These are phyloP conservation scores for Euphorbia celastroides DNA, from an alignment of 441 rosid genomes.

Conservation along the genomic window DNA sequence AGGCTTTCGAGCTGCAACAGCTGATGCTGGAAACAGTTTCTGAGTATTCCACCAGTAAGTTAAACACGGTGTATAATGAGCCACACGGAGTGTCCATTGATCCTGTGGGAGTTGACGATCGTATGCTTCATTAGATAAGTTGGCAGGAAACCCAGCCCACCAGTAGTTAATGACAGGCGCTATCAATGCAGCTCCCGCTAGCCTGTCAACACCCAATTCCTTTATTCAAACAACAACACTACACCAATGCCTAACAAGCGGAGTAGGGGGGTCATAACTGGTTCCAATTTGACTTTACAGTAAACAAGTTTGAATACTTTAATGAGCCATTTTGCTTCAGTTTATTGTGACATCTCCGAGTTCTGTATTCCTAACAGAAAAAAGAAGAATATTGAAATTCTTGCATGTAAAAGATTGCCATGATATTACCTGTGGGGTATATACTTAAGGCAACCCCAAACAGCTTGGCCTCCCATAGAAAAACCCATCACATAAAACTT, in stretches of 20 bases:
- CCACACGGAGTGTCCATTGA: constrained; percentile 35
- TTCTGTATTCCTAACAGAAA: no score
- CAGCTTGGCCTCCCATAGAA: neutral
- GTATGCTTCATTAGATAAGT: constrained; percentile 37
- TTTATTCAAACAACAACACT: no score
- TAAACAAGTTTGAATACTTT: no score
- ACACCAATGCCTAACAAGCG: no score
- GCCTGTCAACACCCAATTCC: no score
- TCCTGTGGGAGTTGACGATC: constrained; percentile 15
- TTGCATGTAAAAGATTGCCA: no score
- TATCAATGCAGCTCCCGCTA: constrained; percentile 62
- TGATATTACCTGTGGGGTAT: constrained; percentile 74
- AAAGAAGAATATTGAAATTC: no score
- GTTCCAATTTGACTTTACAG: no score
- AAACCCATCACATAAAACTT: no score
- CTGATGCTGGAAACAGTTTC: constrained; percentile 47
- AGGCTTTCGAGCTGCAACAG: constrained; percentile 27
- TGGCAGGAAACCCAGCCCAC: constrained; percentile 68
- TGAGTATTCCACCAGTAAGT: constrained; percentile 77
- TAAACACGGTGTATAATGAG: constrained; percentile 60
- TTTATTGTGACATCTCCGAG: no score
- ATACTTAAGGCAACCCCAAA: constrained; percentile 68
- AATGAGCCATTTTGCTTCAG: no score
- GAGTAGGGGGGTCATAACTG: no score
- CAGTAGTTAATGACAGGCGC: constrained; percentile 63